phyloP scores from a whole-genome alignment of 2,329 filamentous ascomycete genomes.

The Fusarium sp. region DNA sequence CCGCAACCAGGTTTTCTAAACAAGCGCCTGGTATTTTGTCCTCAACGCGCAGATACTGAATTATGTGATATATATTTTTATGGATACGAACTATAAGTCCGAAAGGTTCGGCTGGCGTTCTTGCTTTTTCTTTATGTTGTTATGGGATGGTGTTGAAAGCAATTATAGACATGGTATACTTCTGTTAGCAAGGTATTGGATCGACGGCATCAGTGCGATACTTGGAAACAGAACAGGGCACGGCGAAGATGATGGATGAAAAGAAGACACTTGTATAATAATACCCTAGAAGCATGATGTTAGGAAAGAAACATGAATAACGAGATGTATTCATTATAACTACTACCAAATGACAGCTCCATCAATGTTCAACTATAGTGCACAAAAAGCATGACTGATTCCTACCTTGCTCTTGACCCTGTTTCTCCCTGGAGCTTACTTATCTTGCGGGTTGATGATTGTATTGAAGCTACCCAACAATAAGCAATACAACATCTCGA shows the following conservation, averaged over 20 bases:
- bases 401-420: background rate
- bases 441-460: background rate
- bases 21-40: background rate
- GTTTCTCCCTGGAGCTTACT: no score
- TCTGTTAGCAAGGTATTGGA: conserved; percentile 9
- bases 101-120: conserved; percentile 34
- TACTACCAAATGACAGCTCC: background rate
- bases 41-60: background rate
- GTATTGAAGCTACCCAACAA: no score
- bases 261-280: conserved; percentile 38
- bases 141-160: conserved; percentile 10
- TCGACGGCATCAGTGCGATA: conserved; percentile 22
- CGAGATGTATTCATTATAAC: background rate
- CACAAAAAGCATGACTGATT: background rate
- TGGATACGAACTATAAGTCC: conserved; percentile 23
- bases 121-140: conserved; percentile 4
- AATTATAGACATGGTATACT: conserved; percentile 40
- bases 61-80: conserved; percentile 13
- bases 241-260: conserved; percentile 14
- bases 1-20: conserved; percentile 36
- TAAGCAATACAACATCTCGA: background rate
- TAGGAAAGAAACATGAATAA: conserved; percentile 8
- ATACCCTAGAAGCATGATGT: conserved; percentile 39
- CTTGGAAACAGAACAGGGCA: conserved; percentile 21
- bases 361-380: background rate